These are phyloP conservation scores for Tricholoma hemisulphureum DNA, from an alignment of 768 basidiomycete species.

Conservation along the genomic window DNA sequence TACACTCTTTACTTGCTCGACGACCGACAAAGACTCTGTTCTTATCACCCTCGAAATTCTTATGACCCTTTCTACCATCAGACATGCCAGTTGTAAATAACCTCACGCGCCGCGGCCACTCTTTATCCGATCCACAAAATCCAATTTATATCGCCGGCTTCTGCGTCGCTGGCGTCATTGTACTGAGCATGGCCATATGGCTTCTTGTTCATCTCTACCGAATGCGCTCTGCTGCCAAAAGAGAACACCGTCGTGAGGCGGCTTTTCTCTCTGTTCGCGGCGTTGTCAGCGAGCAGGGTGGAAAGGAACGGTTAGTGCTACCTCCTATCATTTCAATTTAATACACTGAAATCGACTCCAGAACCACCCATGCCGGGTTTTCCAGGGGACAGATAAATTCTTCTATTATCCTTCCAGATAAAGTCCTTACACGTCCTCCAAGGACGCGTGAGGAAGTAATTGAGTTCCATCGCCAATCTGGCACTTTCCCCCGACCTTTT, in stretches of 20 bases:
- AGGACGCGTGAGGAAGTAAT: slow-evolving; percentile 41
- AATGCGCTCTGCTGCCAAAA: slow-evolving; percentile 35
- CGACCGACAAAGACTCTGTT: background rate
- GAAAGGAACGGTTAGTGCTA: slow-evolving; percentile 20
- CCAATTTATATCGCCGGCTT: slow-evolving; percentile 52
- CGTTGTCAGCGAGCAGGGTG: slow-evolving; percentile 35
- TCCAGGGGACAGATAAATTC: slow-evolving; percentile 44
- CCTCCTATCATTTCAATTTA: background rate
- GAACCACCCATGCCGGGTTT: slow-evolving; percentile 22
- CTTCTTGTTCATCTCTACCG: slow-evolving; percentile 41
- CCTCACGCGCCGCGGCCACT: slow-evolving; percentile 12
- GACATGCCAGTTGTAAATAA: slow-evolving; percentile 21
- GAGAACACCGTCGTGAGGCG: slow-evolving; percentile 36
- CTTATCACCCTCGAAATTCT: background rate
- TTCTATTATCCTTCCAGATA: slow-evolving; percentile 54
- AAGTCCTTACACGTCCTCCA: slow-evolving; percentile 37
- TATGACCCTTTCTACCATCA: background rate
- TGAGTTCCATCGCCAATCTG: slow-evolving; percentile 42
- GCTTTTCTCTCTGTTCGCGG: slow-evolving; percentile 52
- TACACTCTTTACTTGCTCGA: slow-evolving; percentile 8
- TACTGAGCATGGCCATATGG: slow-evolving; percentile 42
- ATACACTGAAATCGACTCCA: background rate
- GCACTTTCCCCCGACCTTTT: slow-evolving; percentile 42
- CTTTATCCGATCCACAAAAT: slow-evolving; percentile 11
- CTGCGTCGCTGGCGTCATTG: slow-evolving; percentile 41